Conservation (phyloP, 2,329 filamentous ascomycete genomes). For the Sporothrix variecibatus region DNA sequence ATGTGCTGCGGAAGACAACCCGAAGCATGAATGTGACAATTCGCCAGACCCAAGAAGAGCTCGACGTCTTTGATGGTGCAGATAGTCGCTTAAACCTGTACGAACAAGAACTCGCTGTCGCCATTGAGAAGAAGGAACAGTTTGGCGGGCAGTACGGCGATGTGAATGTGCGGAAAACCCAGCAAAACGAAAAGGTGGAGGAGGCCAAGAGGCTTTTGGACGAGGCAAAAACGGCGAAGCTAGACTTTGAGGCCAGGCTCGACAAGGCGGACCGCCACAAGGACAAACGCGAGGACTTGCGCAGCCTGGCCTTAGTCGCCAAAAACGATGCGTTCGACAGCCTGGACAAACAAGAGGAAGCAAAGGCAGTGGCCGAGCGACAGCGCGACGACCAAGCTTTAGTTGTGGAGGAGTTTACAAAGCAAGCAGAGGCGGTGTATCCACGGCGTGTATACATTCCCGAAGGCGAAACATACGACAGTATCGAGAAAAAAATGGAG, state of each 20-base stretch:
- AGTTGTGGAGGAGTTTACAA: constrained; percentile 55
- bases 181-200: constrained; percentile 49
- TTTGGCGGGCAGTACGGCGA: constrained; percentile 59
- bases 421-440: constrained; percentile 56
- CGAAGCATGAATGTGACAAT: constrained; percentile 64
- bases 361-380: constrained; percentile 47
- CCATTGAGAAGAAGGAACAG: constrained; percentile 47
- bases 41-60: constrained; percentile 54
- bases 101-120: constrained; percentile 58
- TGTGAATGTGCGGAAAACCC: constrained; percentile 51
- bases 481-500: constrained; percentile 56
- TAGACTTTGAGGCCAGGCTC: constrained; percentile 50
- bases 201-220: constrained; percentile 42
- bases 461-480: constrained; percentile 62
- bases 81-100: constrained; percentile 66
- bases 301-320: constrained; percentile 55
- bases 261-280: constrained; percentile 59
- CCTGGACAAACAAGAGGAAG: constrained; percentile 51
- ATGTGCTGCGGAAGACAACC: constrained; percentile 52
- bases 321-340: constrained; percentile 63
- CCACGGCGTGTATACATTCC: constrained; percentile 62
- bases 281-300: constrained; percentile 49
- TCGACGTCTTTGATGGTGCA: constrained; percentile 67
- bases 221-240: constrained; percentile 38
- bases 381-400: constrained; percentile 51